Conservation (phyloP, 352 stramenopile genomes). For the Pythium volutum region DNA sequence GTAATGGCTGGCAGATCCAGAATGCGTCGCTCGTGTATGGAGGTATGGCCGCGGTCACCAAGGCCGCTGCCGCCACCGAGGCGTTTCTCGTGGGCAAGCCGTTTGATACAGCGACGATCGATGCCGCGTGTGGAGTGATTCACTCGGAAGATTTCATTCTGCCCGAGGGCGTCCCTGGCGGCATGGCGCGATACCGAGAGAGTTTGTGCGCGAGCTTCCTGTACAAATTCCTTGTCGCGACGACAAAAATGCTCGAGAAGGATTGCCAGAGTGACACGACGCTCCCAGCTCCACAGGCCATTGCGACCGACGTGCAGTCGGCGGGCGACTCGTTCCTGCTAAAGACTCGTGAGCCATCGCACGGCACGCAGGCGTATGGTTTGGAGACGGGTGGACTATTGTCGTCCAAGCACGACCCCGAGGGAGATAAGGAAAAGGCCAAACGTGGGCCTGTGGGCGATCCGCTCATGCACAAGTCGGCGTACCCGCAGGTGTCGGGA, state of each 20-base stretch:
- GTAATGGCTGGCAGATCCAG: conserved; percentile 61
- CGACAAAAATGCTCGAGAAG: conserved; percentile 51
- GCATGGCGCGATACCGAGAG: conserved; percentile 94
- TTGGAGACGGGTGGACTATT: conserved; percentile 60
- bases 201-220: conserved; percentile 93
- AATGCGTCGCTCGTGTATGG: conserved; percentile 60
- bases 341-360: conserved; percentile 45
- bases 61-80: conserved; percentile 47
- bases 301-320: conserved; percentile 44
- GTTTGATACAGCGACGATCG: conserved; percentile 81
- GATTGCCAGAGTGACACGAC: conserved; percentile 24
- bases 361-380: conserved; percentile 57
- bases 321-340: conserved; percentile 58
- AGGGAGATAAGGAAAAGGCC: conserved; percentile 30
- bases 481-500: conserved; percentile 92
- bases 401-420: conserved; percentile 55
- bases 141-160: conserved; percentile 89
- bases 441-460: conserved; percentile 84
- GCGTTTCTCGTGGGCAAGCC: conserved; percentile 75
- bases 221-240: conserved; percentile 93
- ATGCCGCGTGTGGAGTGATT: conserved; percentile 79
- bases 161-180: conserved; percentile 88
- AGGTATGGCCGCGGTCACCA: conserved; percentile 72
- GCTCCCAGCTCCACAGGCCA: conserved; percentile 25
- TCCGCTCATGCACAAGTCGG: conserved; percentile 90